Base-by-base conservation (phyloP, 768 basidiomycete species). In the Lentinus brumalis region DNA sequence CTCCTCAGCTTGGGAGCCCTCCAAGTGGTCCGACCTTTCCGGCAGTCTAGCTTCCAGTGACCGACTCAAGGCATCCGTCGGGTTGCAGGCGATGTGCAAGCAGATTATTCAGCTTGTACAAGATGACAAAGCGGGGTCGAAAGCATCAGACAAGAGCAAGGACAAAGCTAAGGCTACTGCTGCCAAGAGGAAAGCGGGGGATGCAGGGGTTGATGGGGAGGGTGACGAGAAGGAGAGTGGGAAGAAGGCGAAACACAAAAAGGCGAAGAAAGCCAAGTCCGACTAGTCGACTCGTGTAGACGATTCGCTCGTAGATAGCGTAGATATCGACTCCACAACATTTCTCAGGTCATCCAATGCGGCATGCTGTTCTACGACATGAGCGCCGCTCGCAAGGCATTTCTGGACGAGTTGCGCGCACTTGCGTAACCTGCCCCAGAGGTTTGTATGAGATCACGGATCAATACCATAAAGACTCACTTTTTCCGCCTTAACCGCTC, bases 21-120 rank as follows among this genome's bases (percentile, higher is more conserved):
- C 76, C 4, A 71, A 75, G 2, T 92, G 94, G 85, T 76, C 77
- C 30, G 67, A 67, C 10, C 73, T 94, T 15, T 74, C 76, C 8
- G 70, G 71, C 32, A 75, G 72, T 53, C 70, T 96, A 11, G 72
- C 76, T 45, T 67, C 76, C 5, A 85, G 83, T 15, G 72, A 81
- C n/a, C 81, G 85, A 29, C 87, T 91, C 74, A 85, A 85, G 69
- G 77, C 82, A 6, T 86, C 89, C 1, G 72, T 79, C 35, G 85
- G 83, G 7, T 79, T 94, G 8, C 79, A 81, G 31, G 80, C 79
- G 53, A 81, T 87, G 74, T 86, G 89, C 67, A 81, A 80, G 67
- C 91, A 93, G 71, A 75, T 94, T 70, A 73, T 69, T 67, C 72
- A 71, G 53, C 29, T 32, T 46, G 55, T 66, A 68, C 58, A 59